Evolutionary conservation across 306 rosid genomes (phyloP), one percentile per base, ranked within the genome.

Genomic region (Lagenaria siceraria): DNA sequence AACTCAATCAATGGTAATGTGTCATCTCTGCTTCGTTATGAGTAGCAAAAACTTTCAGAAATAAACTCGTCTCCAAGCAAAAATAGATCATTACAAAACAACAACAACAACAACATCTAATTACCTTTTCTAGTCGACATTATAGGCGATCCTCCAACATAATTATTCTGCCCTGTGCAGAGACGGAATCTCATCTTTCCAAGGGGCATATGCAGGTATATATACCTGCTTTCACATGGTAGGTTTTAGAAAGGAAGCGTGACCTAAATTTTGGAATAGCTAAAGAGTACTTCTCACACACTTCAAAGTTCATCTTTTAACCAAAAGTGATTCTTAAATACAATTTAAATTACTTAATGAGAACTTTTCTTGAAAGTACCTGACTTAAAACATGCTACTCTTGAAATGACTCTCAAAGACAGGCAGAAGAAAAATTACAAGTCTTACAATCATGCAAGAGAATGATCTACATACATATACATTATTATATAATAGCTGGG

Each of bases 71-170:
- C 10, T 35, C 33, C n/a, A 35, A 38, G 22, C 68, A 55, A 36
- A 46, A 35, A 8, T 9, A 38, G 70, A 60, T 19, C 29, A 58
- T 58, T 11, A 19, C 1, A 17, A 27, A 27, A 74, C n/a, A n/a
- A n/a, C 11, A 46, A 0, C 52, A 46, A 46, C 52, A 46, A 12
- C 52, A 46, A 29, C 36, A 42, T 35, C 52, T 49, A n/a, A 7
- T 73, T 88, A 95, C 98, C 97, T 80, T 75, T 87, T 77, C 66
- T 81, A 65, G 80, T 72, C 56, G 91, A 79, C 77, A 79, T 72
- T 60, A 88, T 75, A 74, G 91, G 82, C 58, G 88, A 82, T 81
- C 88, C 86, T 78, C 86, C 84, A 78, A 84, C 72, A 58, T 90
- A 76, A 82, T 83, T 77, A 71, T 52, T 82, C 78, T 75, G 84